Percentiles rank a stretch among this genome's conserved stretches.
These are phyloP conservation scores for Tylopilus intermedius DNA, from an alignment of 768 basidiomycete species.

Conservation along the genomic window DNA sequence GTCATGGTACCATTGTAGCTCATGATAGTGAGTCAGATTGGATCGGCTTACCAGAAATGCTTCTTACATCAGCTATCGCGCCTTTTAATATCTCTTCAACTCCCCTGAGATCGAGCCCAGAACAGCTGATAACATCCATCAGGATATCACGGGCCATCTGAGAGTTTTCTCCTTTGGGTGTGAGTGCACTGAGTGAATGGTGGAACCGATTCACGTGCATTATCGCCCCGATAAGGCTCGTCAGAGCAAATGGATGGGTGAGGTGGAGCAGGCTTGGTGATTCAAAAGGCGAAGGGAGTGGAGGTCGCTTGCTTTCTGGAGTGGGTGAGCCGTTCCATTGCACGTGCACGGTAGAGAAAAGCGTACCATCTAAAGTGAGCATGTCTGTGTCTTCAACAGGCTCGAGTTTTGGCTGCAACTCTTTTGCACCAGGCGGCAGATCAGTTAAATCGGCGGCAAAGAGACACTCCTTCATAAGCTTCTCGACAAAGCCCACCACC, in stretches of 20 bases:
- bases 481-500: conserved; percentile 58
- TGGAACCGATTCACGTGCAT: conserved; percentile 57
- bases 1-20: not conserved
- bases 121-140: conserved; percentile 57
- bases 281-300: conserved; percentile 21
- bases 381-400: conserved; percentile 25
- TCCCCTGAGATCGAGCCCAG: conserved; percentile 55
- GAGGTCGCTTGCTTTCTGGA: conserved; percentile 16
- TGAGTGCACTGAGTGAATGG: conserved; percentile 45
- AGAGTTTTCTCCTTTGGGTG: conserved; percentile 56
- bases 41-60: conserved; percentile 23
- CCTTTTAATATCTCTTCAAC: conserved; percentile 47
- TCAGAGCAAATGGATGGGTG: conserved; percentile 56
- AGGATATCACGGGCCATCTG: conserved; percentile 61
- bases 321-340: conserved; percentile 36
- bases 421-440: conserved; percentile 7
- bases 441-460: conserved; percentile 28
- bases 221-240: conserved; percentile 46
- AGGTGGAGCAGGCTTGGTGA: conserved; percentile 52
- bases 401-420: conserved; percentile 23
- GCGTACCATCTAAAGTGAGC: conserved; percentile 24
- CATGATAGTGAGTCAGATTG: not conserved
- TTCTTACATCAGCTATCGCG: conserved; percentile 23
- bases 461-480: conserved; percentile 52
- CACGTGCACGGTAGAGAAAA: conserved; percentile 30